Base-by-base conservation (phyloP, 192 early-diverging fungal genomes). In the Umbelopsis ramanniana region DNA sequence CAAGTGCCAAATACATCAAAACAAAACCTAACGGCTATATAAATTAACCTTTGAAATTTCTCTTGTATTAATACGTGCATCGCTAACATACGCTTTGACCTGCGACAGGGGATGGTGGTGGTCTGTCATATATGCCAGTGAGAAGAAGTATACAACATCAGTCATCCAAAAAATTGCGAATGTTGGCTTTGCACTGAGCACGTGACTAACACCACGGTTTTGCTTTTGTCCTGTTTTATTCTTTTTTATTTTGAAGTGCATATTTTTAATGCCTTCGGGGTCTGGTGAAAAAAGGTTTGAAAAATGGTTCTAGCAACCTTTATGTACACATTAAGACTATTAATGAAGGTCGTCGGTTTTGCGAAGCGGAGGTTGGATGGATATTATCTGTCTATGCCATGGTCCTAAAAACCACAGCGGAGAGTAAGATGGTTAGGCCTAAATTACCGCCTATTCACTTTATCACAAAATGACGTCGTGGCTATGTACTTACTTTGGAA, bases 401-500 rank as follows among this genome's bases (percentile, higher is more conserved):
- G 29, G 46, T 47, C 48, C 45, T 37, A 50, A 35, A 52, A 52
- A 52, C 12, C 29, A 33, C 3, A 26, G 17, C 17, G 17, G 43
- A 46, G 38, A 22, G 14, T 47, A 12, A 45, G 21, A 46, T 35
- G 40, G 40, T 43, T 68, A 43, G 21, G 40, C 46, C 37, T 24
- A 11, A 22, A 38, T 67, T 35, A 73, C 60, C 47, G 38, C 46
- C 60, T 53, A 66, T 37, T 29, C 14, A 48, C 47, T 43, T 21
- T 47, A 43, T 4, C 29, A 52, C 8, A 17, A 47, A 23, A 23
- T 24, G 17, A 68, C 40, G 22, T 68, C 43, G 35, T 53, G 17
- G 40, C 37, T 66, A 19, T 15, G 17, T 12, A 57, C 70, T 57
- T 76, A 76, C 66, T 74, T 71, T 81, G 91, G 91, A n/a, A 92